phyloP scores from a whole-genome alignment of 2,329 filamentous ascomycete species.

The Davidsoniella neocaledoniae region DNA sequence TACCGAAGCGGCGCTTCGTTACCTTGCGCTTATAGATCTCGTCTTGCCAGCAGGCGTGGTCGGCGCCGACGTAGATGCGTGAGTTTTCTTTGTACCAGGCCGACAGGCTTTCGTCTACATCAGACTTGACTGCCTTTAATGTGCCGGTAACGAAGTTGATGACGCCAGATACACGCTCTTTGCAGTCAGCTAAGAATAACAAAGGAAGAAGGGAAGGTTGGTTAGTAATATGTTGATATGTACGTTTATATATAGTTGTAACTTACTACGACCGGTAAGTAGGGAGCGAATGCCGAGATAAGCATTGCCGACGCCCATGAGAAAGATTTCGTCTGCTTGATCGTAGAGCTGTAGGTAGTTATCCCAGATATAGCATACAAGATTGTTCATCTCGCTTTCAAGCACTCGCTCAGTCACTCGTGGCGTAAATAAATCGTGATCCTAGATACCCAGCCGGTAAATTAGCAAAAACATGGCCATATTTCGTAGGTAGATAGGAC shows the following conservation, averaged over 20 bases:
- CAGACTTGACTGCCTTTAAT: slow-evolving; percentile 63
- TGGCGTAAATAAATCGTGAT: slow-evolving; percentile 31
- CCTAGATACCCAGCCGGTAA: slow-evolving; percentile 18
- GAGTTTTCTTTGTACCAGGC: slow-evolving; percentile 76
- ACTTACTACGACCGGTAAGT: slow-evolving; percentile 54
- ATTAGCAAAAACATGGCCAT: slow-evolving; percentile 1
- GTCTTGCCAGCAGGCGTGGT: slow-evolving; percentile 62
- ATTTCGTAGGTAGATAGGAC: no score
- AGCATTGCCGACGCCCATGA: slow-evolving; percentile 80
- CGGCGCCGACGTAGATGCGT: slow-evolving; percentile 56
- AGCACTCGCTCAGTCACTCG: slow-evolving; percentile 29
- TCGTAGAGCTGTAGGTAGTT: slow-evolving; percentile 80
- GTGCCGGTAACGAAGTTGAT: slow-evolving; percentile 69
- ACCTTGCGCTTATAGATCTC: slow-evolving; percentile 42
- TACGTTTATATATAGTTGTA: slow-evolving; percentile 5
- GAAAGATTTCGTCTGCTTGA: slow-evolving; percentile 54
- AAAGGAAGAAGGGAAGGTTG: slow-evolving; percentile 10
- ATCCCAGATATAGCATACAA: slow-evolving; percentile 84
- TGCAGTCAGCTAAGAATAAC: slow-evolving; percentile 32
- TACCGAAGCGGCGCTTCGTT: slow-evolving; percentile 42
- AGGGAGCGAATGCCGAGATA: slow-evolving; percentile 72
- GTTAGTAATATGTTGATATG: not conserved
- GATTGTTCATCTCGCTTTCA: slow-evolving; percentile 48
- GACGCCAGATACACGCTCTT: slow-evolving; percentile 50
- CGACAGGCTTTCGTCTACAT: slow-evolving; percentile 54